A percentile compares a stretch with the other conserved stretches of the same genome.
Conservation (phyloP, 2,329 filamentous ascomycete species). For the Neonectria magnoliae region DNA sequence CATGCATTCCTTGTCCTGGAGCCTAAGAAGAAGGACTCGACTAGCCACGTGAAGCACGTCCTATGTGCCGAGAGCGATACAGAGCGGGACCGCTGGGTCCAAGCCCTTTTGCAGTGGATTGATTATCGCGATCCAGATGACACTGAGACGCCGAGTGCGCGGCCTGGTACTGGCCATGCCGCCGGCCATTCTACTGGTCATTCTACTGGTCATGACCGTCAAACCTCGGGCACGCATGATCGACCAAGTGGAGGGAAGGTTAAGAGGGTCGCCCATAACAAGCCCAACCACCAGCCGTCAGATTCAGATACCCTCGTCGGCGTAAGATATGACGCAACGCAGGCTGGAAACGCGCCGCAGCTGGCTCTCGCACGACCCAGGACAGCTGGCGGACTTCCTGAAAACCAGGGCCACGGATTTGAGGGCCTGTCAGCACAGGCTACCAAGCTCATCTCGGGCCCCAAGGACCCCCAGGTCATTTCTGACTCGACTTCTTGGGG, state of each 20-base stretch:
- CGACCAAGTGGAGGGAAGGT: constrained; percentile 32
- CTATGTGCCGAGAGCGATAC: constrained; percentile 93
- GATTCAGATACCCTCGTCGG: constrained; percentile 63
- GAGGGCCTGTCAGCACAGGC: constrained; percentile 53
- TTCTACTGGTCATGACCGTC: constrained; percentile 51
- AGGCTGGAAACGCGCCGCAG: constrained; percentile 62
- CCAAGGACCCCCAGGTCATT: constrained; percentile 85
- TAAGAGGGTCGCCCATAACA: constrained; percentile 49
- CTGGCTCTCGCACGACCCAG: constrained; percentile 52
- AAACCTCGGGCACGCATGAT: constrained; percentile 48
- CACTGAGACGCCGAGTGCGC: constrained; percentile 44
- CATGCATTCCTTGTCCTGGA: constrained; percentile 96
- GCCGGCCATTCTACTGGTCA: neutral
- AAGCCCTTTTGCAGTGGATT: constrained; percentile 88
- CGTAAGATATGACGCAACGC: constrained; percentile 67
- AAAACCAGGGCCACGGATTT: constrained; percentile 47
- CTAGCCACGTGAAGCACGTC: constrained; percentile 88
- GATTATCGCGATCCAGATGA: constrained; percentile 75
- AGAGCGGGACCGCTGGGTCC: constrained; percentile 94
- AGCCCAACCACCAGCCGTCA: constrained; percentile 48
- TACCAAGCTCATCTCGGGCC: constrained; percentile 76
- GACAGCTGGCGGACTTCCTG: constrained; percentile 47
- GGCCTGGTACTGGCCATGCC: constrained; percentile 49
- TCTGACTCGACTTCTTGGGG: constrained; percentile 87
- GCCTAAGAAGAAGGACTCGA: constrained; percentile 95